These are phyloP conservation scores for Pythium insidiosum DNA, from an alignment of 352 stramenopile genomes.

Conservation along the genomic window DNA sequence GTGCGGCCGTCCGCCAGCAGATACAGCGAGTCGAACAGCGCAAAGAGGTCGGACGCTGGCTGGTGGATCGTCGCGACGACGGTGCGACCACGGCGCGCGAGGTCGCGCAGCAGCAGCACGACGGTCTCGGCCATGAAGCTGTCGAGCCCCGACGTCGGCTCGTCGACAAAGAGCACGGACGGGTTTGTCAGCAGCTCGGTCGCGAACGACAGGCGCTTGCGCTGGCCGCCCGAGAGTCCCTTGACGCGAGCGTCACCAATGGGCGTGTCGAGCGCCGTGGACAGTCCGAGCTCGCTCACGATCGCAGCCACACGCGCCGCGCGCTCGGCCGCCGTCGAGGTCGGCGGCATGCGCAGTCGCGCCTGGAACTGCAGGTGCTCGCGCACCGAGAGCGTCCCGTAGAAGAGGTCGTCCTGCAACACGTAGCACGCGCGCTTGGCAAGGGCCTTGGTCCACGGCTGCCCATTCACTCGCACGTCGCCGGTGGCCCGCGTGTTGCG, in stretches of 20 bases:
- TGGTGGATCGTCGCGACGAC: constrained; percentile 86
- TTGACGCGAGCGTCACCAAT: constrained; percentile 28
- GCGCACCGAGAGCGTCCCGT: constrained; percentile 82
- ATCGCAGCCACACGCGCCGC: constrained; percentile 32
- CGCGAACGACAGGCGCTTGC: constrained; percentile 77
- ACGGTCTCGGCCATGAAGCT: constrained; percentile 47
- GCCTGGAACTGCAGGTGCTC: constrained; percentile 86
- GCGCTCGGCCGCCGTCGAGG: constrained; percentile 17
- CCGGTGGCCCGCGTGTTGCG: constrained; percentile 73
- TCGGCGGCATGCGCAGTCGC: constrained; percentile 56
- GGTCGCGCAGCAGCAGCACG: constrained; percentile 40
- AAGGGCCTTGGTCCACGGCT: constrained; percentile 25
- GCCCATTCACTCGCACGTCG: constrained; percentile 55
- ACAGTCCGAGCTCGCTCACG: constrained; percentile 46
- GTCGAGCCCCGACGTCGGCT: constrained; percentile 59
- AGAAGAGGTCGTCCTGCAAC: constrained; percentile 87
- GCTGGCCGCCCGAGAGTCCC: constrained; percentile 7
- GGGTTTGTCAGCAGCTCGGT: constrained; percentile 76
- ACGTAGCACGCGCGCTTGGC: constrained; percentile 50
- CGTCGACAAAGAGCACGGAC: too few species aligned
- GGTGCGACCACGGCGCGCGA: constrained; percentile 78
- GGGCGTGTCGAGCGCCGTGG: constrained; percentile 38
- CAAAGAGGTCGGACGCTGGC: constrained; percentile 56
- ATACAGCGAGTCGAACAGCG: constrained; percentile 50
- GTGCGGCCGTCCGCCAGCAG: constrained; percentile 37